Conservation (phyloP, 2,329 filamentous ascomycete species). For the Aspergillus fructus region DNA sequence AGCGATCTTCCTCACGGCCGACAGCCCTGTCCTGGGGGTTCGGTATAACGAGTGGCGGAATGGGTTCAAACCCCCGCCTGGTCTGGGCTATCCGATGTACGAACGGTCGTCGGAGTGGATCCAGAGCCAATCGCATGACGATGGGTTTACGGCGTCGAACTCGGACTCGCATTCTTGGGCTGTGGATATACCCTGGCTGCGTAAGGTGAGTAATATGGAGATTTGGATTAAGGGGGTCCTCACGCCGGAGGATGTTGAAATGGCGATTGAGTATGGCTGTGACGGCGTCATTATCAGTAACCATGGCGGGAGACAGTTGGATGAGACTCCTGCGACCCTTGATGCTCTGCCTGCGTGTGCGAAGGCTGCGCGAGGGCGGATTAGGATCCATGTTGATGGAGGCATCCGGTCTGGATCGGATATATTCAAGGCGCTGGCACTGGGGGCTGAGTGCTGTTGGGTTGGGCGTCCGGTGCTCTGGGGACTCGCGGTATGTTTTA, state of each 20-base stretch:
- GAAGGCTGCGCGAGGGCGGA: constrained; percentile 30
- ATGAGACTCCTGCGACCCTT: constrained; percentile 37
- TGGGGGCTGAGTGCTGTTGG: constrained; percentile 34
- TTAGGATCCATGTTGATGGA: constrained; percentile 34
- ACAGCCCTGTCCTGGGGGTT: constrained; percentile 54
- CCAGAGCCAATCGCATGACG: neutral
- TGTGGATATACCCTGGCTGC: neutral
- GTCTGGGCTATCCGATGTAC: constrained; percentile 36
- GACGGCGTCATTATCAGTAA: constrained; percentile 41
- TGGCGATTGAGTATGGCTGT: constrained; percentile 35
- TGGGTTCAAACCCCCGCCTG: constrained; percentile 48
- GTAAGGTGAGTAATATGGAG: neutral
- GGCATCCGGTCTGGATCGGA: constrained; percentile 35
- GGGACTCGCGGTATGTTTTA: constrained; percentile 33
- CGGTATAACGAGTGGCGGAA: constrained; percentile 45
- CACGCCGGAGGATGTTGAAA: constrained; percentile 31
- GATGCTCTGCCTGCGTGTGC: constrained; percentile 34
- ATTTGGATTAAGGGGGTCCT: neutral
- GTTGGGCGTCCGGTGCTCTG: constrained; percentile 34
- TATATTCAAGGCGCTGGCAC: constrained; percentile 38
- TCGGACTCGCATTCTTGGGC: neutral
- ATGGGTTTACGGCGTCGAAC: neutral
- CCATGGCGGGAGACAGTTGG: constrained; percentile 39
- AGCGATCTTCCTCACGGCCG: constrained; percentile 56
- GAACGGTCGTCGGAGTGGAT: neutral